Conservation (phyloP, 2,329 filamentous ascomycete species). For the Fonsecaea pugnacius region DNA sequence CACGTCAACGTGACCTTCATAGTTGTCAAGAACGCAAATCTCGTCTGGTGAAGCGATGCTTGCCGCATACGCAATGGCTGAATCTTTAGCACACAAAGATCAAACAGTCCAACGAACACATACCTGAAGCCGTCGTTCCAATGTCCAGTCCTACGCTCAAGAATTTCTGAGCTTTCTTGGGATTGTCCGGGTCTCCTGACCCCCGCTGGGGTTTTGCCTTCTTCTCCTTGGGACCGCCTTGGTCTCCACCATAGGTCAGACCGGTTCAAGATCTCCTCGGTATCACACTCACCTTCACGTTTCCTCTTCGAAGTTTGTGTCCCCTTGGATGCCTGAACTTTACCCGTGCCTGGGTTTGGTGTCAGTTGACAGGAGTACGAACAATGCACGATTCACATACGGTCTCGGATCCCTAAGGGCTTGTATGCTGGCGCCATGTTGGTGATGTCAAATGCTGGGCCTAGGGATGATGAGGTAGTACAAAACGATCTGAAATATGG, state of each 20-base stretch:
- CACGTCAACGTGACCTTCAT: neutral
- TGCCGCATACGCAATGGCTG: neutral
- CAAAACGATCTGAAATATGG: neutral
- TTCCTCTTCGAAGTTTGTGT: neutral
- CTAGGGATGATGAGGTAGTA: neutral
- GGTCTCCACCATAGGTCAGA: neutral
- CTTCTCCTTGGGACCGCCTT: neutral
- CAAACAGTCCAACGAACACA: neutral
- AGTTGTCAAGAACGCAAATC: slow-evolving; percentile 2
- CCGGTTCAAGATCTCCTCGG: neutral
- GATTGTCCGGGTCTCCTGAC: neutral
- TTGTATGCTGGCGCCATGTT: neutral
- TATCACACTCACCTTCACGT: neutral
- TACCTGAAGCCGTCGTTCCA: neutral
- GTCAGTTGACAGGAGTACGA: neutral
- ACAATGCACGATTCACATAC: neutral
- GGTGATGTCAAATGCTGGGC: neutral
- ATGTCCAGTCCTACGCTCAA: neutral
- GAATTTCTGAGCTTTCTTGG: neutral
- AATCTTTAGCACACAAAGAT: neutral
- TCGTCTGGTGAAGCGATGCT: neutral
- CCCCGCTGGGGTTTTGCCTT: neutral
- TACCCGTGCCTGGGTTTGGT: neutral
- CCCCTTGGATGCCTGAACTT: neutral
- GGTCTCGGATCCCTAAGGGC: neutral